A percentile compares a stretch with the other conserved stretches of the same genome.
phyloP scores from a whole-genome alignment of 192 early-diverging fungal genomes.

The Backusella luteola region DNA sequence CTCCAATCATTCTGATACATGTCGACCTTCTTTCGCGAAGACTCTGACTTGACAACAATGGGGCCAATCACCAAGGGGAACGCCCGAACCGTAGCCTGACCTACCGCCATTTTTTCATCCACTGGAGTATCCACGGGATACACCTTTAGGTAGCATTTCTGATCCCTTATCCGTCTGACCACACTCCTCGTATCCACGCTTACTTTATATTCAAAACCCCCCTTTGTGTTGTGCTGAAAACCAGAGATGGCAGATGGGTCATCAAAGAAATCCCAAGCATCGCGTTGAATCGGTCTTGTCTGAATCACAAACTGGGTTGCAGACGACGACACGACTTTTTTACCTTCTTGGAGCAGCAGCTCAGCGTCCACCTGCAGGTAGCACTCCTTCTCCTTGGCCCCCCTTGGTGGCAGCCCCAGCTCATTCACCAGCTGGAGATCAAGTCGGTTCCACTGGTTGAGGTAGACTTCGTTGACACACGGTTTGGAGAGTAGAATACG shows the following conservation, averaged over 20 bases:
- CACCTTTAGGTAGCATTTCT: neutral
- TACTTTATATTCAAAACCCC: constrained; percentile 13
- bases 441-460: constrained; percentile 16
- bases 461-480: neutral
- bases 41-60: neutral
- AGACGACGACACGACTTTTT: neutral
- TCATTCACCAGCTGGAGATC: constrained; percentile 19
- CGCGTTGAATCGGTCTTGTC: neutral
- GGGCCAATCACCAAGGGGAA: constrained; percentile 15
- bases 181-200: neutral
- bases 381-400: neutral
- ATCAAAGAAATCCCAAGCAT: constrained; percentile 11
- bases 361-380: neutral
- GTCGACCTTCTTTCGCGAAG: neutral
- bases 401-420: neutral
- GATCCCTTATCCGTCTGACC: neutral
- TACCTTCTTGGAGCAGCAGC: neutral
- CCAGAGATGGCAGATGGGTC: neutral
- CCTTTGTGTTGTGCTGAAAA: neutral
- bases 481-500: neutral
- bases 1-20: neutral
- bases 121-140: neutral
- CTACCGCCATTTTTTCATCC: neutral
- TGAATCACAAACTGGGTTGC: neutral
- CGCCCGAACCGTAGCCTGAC: neutral